phyloP scores from a whole-genome alignment of 768 basidiomycete species.

The Dentipellis sp. region DNA sequence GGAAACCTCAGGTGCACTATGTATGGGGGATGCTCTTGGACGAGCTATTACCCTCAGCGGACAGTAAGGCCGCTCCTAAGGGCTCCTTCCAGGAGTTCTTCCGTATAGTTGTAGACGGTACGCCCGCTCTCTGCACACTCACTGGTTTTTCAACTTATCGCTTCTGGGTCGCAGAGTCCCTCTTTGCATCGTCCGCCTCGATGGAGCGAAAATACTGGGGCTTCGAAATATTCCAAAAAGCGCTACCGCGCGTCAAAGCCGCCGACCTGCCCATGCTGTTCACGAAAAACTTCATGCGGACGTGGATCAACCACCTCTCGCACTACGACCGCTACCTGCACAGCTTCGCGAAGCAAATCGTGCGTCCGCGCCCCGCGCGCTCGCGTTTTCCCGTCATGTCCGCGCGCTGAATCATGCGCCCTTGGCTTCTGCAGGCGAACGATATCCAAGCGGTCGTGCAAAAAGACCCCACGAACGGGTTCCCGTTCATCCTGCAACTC shows the following conservation, averaged over 20 bases:
- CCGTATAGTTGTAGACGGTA: conserved; percentile 84
- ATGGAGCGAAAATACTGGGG: conserved; percentile 91
- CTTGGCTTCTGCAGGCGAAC: conserved; percentile 39
- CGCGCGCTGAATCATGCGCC: not conserved
- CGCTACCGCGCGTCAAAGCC: conserved; percentile 56
- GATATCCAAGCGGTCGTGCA: conserved; percentile 71
- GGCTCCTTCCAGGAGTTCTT: conserved; percentile 88
- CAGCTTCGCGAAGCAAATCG: conserved; percentile 80
- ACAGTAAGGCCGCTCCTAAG: conserved; percentile 27
- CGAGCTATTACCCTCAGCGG: conserved; percentile 47
- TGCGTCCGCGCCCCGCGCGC: conserved; percentile 25
- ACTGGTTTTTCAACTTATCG: conserved; percentile 1
- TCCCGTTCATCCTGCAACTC: conserved; percentile 77
- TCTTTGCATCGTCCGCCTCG: conserved; percentile 80
- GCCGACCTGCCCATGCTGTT: conserved; percentile 79
- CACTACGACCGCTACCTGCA: conserved; percentile 83
- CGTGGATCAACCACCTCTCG: conserved; percentile 93
- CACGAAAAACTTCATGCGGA: conserved; percentile 91
- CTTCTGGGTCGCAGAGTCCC: conserved; percentile 47
- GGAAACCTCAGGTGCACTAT: conserved; percentile 91
- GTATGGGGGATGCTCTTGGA: conserved; percentile 85
- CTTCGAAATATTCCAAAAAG: conserved; percentile 83
- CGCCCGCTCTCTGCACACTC: conserved; percentile 12
- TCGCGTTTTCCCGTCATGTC: not conserved
- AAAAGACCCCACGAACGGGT: conserved; percentile 69